Conservation (phyloP, 768 basidiomycete genomes). For the Boletus barrowsii region DNA sequence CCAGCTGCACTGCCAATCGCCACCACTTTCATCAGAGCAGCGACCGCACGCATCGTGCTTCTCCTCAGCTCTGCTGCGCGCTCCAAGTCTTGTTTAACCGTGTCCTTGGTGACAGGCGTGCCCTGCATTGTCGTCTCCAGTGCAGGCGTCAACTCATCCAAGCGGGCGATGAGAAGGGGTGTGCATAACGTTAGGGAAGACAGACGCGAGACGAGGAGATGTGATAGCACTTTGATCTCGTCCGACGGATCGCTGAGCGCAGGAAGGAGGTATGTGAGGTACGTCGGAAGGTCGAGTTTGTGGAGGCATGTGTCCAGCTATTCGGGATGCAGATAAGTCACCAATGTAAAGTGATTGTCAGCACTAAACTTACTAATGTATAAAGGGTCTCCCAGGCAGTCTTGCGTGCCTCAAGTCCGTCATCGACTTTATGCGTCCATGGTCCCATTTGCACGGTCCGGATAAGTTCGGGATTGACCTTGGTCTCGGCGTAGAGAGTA, state of each 20-base stretch:
- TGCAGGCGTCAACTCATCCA: conserved; percentile 81
- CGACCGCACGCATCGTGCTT: conserved; percentile 84
- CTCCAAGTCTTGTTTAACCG: conserved; percentile 90
- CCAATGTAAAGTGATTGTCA: background rate
- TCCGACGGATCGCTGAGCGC: conserved; percentile 89
- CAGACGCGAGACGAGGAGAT: conserved; percentile 92
- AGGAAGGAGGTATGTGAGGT: conserved; percentile 75
- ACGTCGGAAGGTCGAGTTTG: conserved; percentile 83
- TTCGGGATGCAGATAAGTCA: background rate
- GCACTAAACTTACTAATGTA: conserved; percentile 64
- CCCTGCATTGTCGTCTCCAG: conserved; percentile 91
- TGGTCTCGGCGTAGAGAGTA: conserved; percentile 81
- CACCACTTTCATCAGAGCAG: conserved; percentile 74
- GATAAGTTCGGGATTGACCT: conserved; percentile 73
- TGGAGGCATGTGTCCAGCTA: conserved; percentile 89
- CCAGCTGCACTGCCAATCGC: conserved; percentile 54
- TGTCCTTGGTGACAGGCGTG: conserved; percentile 86
- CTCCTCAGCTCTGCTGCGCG: conserved; percentile 87
- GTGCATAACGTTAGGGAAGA: conserved; percentile 59
- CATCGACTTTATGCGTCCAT: conserved; percentile 96
- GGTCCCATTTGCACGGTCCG: conserved; percentile 96
- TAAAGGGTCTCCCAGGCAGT: conserved; percentile 98
- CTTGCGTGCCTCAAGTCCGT: conserved; percentile 94
- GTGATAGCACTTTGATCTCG: conserved; percentile 95
- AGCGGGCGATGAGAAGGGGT: conserved; percentile 48